These are phyloP conservation scores for Penicillium expansum DNA, from an alignment of 2,329 filamentous ascomycete genomes.

Conservation along the genomic window DNA sequence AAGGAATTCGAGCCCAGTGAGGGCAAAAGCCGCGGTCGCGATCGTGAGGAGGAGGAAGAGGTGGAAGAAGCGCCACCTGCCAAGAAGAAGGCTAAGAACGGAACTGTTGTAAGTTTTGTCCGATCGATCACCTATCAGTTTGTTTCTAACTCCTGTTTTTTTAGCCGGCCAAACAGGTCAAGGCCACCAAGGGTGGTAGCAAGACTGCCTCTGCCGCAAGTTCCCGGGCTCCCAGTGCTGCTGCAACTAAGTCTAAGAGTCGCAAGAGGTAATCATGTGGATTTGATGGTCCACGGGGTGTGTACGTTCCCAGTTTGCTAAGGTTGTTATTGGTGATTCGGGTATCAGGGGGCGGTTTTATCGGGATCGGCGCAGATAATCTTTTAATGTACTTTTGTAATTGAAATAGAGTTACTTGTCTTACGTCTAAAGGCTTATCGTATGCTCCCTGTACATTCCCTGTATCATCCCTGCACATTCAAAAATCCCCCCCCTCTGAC, in stretches of 20 bases:
- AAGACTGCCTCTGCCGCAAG: conserved; percentile 73
- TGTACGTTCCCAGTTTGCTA: conserved; percentile 6
- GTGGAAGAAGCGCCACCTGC: conserved; percentile 77
- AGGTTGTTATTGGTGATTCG: conserved; percentile 1
- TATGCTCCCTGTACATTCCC: conserved; percentile 2
- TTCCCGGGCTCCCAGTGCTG: conserved; percentile 84
- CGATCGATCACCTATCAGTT: not conserved
- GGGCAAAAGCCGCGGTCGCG: conserved; percentile 62
- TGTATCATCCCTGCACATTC: not conserved
- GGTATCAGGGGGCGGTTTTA: conserved; percentile 7
- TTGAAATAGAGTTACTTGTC: conserved; percentile 12
- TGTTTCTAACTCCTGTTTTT: conserved; percentile 16
- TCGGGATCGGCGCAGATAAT: conserved; percentile 22
- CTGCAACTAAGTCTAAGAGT: conserved; percentile 51
- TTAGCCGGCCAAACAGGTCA: conserved; percentile 83
- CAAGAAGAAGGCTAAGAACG: conserved; percentile 92
- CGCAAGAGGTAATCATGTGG: conserved; percentile 47
- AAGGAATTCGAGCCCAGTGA: conserved; percentile 88
- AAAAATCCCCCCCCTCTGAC: conserved; percentile 8
- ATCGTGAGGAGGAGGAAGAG: conserved; percentile 75
- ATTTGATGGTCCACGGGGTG: not conserved
- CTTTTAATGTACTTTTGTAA: conserved; percentile 12
- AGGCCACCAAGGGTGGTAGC: conserved; percentile 74
- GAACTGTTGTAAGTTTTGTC: conserved; percentile 68
- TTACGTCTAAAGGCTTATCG: conserved; percentile 15